These are phyloP conservation scores for Rhypophila decipiens DNA, from an alignment of 495 filamentous ascomycete species.

Conservation along the genomic window DNA sequence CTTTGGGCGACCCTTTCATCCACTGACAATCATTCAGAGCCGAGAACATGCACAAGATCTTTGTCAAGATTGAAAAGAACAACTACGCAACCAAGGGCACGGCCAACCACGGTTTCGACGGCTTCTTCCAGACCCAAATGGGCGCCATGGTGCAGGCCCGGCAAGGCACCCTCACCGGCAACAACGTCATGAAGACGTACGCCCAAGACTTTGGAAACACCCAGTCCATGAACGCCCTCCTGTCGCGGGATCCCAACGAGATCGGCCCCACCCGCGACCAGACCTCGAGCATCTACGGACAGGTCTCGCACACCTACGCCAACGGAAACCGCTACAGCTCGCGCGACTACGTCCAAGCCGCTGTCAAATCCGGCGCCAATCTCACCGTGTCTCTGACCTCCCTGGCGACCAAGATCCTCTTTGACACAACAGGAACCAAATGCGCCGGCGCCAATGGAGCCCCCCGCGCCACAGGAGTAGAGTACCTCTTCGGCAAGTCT, in stretches of 20 bases:
- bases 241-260: conserved; percentile 30
- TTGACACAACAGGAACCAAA: conserved; percentile 20
- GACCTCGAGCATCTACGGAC: conserved; percentile 27
- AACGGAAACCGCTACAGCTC: conserved; percentile 31
- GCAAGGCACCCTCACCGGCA: conserved; percentile 16
- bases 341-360: conserved; percentile 29
- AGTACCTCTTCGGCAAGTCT: conserved; percentile 28
- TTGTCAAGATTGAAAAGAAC: conserved; percentile 29
- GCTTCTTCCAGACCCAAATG: conserved; percentile 32
- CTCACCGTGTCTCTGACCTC: conserved; percentile 30
- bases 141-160: conserved; percentile 19
- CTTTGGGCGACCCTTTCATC: background rate
- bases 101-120: conserved; percentile 25
- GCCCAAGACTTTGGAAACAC: conserved; percentile 22
- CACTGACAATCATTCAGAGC: conserved; percentile 8
- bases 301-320: conserved; percentile 24
- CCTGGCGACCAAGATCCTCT: conserved; percentile 27
- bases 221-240: conserved; percentile 18
- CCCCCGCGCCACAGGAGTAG: conserved; percentile 27
- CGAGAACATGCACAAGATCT: conserved; percentile 31
- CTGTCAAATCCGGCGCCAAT: conserved; percentile 16
- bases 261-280: conserved; percentile 24
- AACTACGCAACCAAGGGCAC: conserved; percentile 23
- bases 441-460: conserved; percentile 8
- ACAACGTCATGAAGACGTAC: conserved; percentile 23